Evolutionary conservation across 257 asterid genomes (phyloP).

Genomic region (Nicotiana paniculata): DNA sequence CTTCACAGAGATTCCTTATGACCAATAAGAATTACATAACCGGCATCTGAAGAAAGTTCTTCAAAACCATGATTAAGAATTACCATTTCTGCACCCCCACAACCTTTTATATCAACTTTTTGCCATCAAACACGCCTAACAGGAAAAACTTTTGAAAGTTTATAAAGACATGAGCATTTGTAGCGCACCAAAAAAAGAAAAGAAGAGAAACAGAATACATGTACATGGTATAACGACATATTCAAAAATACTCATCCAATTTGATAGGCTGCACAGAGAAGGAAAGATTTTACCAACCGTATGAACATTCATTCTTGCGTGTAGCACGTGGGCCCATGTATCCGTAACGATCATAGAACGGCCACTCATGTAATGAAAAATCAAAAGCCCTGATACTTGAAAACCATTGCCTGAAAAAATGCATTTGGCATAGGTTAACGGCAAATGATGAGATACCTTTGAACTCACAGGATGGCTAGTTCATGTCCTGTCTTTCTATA

Average conservation of each 20-base stretch:
- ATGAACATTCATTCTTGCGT: neutral
- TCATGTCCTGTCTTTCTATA: constrained; percentile 29
- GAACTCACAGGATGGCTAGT: neutral
- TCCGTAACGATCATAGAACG: neutral
- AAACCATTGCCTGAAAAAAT: neutral
- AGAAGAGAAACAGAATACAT: neutral
- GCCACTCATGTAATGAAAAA: neutral
- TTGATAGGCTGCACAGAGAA: neutral
- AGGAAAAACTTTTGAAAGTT: neutral
- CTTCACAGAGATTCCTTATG: too few species aligned
- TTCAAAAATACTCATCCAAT: neutral
- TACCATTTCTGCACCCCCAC: too few species aligned
- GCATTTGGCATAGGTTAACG: neutral
- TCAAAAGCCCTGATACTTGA: neutral
- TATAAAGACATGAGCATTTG: neutral
- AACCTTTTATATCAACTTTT: too few species aligned
- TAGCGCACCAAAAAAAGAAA: neutral
- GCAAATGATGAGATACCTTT: neutral
- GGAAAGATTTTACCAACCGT: neutral
- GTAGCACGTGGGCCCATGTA: neutral
- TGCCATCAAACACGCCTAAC: neutral
- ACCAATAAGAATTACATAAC: too few species aligned
- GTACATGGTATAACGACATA: neutral
- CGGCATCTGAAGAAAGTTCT: too few species aligned
- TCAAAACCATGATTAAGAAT: too few species aligned